Percentiles rank a stretch among this genome's conserved stretches.
Evolutionary conservation across 2,329 filamentous ascomycete genomes (phyloP).

Genomic region (Cercospora sp.): DNA sequence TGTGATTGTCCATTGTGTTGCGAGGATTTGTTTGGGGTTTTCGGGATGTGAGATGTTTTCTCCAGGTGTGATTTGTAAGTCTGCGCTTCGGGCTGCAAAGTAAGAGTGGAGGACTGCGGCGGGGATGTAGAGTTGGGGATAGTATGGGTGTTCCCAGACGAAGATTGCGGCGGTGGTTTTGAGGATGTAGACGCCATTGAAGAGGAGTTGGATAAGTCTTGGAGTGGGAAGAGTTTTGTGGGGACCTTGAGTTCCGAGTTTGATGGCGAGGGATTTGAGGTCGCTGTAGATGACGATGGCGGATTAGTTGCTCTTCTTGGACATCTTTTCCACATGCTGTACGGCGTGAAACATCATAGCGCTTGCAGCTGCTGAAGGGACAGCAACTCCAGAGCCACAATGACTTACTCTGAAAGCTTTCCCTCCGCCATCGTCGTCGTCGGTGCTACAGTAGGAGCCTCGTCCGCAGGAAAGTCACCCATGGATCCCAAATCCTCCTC

Average conservation of each 20-base stretch:
- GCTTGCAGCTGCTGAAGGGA: not conserved
- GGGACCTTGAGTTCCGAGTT: constrained; percentile 45
- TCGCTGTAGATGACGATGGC: constrained; percentile 29
- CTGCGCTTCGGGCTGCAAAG: constrained; percentile 11
- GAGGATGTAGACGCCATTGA: constrained; percentile 39
- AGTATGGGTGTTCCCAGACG: constrained; percentile 50
- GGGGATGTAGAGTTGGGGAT: constrained; percentile 44
- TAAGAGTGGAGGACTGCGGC: constrained; percentile 20
- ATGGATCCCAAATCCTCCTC: not conserved
- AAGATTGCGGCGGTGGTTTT: constrained; percentile 39
- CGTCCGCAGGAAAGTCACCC: not conserved
- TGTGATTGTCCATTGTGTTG: constrained; percentile 29
- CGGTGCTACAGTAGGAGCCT: not conserved
- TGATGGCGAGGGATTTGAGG: constrained; percentile 45
- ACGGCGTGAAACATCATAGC: not conserved
- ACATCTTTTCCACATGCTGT: not conserved
- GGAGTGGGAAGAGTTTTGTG: constrained; percentile 36
- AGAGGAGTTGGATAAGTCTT: constrained; percentile 38
- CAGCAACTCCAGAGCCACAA: not conserved
- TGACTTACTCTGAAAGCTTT: constrained; percentile 6
- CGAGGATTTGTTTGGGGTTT: constrained; percentile 25
- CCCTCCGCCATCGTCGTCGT: not conserved
- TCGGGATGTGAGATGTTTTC: constrained; percentile 24
- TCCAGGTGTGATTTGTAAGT: constrained; percentile 26
- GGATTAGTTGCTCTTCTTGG: not conserved